These are phyloP conservation scores for Sarocladiaceae sp. DNA, from an alignment of 2,329 filamentous ascomycete species.

Conservation along the genomic window DNA sequence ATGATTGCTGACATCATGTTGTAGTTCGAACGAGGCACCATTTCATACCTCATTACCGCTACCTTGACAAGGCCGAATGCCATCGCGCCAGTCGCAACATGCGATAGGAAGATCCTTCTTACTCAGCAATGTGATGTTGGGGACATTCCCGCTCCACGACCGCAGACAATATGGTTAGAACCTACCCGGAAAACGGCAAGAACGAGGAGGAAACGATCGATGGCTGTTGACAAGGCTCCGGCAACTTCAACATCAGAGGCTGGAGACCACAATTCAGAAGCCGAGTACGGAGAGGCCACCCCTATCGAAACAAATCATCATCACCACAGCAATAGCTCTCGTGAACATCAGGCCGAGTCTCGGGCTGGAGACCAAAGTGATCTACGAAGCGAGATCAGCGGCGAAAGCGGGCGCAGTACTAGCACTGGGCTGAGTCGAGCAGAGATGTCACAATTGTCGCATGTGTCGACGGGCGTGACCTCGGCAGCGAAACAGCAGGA, in stretches of 20 bases:
- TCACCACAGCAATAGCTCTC: not conserved
- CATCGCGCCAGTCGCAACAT: slow-evolving; percentile 74
- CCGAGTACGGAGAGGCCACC: slow-evolving; percentile 28
- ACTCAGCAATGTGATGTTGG: slow-evolving; percentile 84
- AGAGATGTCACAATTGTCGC: slow-evolving; percentile 33
- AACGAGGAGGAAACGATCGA: slow-evolving; percentile 49
- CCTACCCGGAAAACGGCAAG: slow-evolving; percentile 71
- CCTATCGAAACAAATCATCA: not conserved
- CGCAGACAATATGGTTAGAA: slow-evolving; percentile 81
- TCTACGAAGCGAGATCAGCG: slow-evolving; percentile 64
- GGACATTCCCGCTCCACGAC: slow-evolving; percentile 66
- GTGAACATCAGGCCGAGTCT: not conserved
- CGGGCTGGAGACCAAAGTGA: slow-evolving; percentile 46
- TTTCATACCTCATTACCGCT: slow-evolving; percentile 86
- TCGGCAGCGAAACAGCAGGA: slow-evolving; percentile 34
- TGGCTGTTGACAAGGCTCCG: slow-evolving; percentile 38
- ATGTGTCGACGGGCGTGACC: slow-evolving; percentile 23
- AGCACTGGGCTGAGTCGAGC: slow-evolving; percentile 56
- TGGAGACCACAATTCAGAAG: slow-evolving; percentile 29
- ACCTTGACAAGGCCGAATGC: slow-evolving; percentile 86
- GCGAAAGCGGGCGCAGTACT: slow-evolving; percentile 64
- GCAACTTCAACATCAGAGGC: slow-evolving; percentile 38
- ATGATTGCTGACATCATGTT: not conserved
- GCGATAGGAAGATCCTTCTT: slow-evolving; percentile 76
- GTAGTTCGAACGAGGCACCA: slow-evolving; percentile 91